These are phyloP conservation scores for Bertia moriformis DNA, from an alignment of 2,329 filamentous ascomycete genomes.

Conservation along the genomic window DNA sequence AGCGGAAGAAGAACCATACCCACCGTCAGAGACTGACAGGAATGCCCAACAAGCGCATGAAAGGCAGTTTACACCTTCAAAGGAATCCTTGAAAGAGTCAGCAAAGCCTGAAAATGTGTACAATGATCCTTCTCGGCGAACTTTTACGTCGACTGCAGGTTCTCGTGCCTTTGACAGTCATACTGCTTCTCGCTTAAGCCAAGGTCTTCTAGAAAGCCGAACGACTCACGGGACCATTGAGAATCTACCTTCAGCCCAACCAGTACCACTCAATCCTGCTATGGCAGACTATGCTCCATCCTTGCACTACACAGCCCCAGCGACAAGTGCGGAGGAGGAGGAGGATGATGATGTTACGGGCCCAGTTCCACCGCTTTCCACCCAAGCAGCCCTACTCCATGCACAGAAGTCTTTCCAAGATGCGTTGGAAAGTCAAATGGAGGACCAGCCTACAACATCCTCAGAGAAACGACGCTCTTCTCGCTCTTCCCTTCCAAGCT, in stretches of 20 bases:
- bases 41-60: too few relatives aligned
- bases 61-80: too few relatives aligned
- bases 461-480: neutral
- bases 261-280: neutral
- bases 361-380: neutral
- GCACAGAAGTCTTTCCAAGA: slow-evolving; percentile 1
- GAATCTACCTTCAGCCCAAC: neutral
- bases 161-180: too few relatives aligned
- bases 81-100: too few relatives aligned
- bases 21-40: too few relatives aligned
- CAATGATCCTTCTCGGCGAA: too few relatives aligned
- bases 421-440: neutral
- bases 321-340: neutral
- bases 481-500: neutral
- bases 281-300: neutral
- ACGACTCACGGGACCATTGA: neutral
- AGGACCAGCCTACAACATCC: neutral
- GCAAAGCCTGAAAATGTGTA: too few relatives aligned
- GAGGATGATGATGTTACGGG: neutral
- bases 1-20: too few relatives aligned
- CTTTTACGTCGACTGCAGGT: too few relatives aligned
- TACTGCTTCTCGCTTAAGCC: too few relatives aligned
- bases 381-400: neutral
- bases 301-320: neutral
- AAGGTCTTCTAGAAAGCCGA: neutral